Base-by-base conservation (phyloP, 2,329 filamentous ascomycete genomes). In the Capronia epimyces region DNA sequence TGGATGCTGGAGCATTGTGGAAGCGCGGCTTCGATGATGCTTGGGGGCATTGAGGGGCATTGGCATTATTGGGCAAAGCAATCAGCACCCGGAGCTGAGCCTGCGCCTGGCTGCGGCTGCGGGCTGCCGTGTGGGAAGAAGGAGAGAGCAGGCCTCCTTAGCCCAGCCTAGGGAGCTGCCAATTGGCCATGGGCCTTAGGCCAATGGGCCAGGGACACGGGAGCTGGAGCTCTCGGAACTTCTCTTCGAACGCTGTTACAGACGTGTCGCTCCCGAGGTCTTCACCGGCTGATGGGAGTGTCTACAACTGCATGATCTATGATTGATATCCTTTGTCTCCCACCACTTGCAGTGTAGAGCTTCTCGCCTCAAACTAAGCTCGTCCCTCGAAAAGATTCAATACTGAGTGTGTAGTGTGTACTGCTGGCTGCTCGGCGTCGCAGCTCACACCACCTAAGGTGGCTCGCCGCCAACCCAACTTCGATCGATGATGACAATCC, bases 401-500 rank as follows among this genome's bases (percentile, higher is more conserved):
- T n/a, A n/a, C n/a, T n/a, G n/a, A n/a, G n/a, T n/a, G n/a, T n/a
- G n/a, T n/a, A n/a, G n/a, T n/a, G n/a, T n/a, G n/a, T n/a, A n/a
- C n/a, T n/a, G n/a, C n/a, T n/a, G n/a, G n/a, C n/a, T n/a, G n/a
- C n/a, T n/a, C n/a, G n/a, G n/a, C n/a, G n/a, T n/a, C n/a, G 15
- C 41, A 43, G 2, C 41, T 31, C 25, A 15, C 29, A 36, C 43
- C 43, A 37, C 18, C 29, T n/a, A 24, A n/a, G n/a, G n/a, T n/a
- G n/a, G n/a, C 31, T 16, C 22, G 13, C 24, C 40, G 27, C 34
- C 46, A 46, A 39, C 48, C 21, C 18, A 40, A 42, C 48, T 52
- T 36, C 46, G 41, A 52, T 51, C 52, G 44, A 51, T 52, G 52
- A 49, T 37, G 34, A 39, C 37, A 46, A 34, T 40, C 39, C 22